Evolutionary conservation across 2,329 filamentous ascomycete species (phyloP), one percentile per base, ranked within the genome.

Genomic region (Botrytis deweyae): DNA sequence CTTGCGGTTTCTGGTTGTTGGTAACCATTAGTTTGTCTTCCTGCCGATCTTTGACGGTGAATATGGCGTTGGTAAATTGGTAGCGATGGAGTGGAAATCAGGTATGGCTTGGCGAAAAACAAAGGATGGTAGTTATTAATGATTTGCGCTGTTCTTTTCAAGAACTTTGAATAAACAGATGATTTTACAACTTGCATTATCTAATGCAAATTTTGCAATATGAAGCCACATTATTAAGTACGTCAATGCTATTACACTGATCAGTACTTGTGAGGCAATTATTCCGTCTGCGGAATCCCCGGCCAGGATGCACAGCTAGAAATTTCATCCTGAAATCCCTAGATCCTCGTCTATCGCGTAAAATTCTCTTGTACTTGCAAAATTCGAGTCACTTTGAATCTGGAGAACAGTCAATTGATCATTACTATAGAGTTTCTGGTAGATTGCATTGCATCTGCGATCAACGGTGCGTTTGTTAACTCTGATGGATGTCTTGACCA

Each of bases 31-130:
- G 25, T 49, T 69, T 68, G 40, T 40, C 29, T 69, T 46, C 29
- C 29, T 62, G 63, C 62, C 63, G 71, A 72, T 68, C 36, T 58
- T 68, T 58, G 65, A 68, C 49, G 36, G 65, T 58, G 65, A 58
- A 58, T 29, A 58, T 68, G 46, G 65, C 49, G 65, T 42, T 29
- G 49, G 49, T 42, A 58, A n/a, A 22, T 58, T 55, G 65, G 49
- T 68, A 68, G 65, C 36, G 65, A 68, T 58, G 36, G 36, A n/a
- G 49, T 58, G 38, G 46, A 68, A 68, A 42, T 33, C 52, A 58
- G 25, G 65, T 20, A n/a, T 55, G 65, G 33, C 65, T 67, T 67
- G 65, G 46, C 46, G 36, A 55, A 40, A 52, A 40, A 3, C 16
- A 40, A 58, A 33, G n/a, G 38, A 40, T 63, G 49, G 29, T 58